A percentile compares a stretch with the other conserved stretches of the same genome.
Conservation (phyloP, 371 early-diverging fungal genomes). For the Mucor indicus region DNA sequence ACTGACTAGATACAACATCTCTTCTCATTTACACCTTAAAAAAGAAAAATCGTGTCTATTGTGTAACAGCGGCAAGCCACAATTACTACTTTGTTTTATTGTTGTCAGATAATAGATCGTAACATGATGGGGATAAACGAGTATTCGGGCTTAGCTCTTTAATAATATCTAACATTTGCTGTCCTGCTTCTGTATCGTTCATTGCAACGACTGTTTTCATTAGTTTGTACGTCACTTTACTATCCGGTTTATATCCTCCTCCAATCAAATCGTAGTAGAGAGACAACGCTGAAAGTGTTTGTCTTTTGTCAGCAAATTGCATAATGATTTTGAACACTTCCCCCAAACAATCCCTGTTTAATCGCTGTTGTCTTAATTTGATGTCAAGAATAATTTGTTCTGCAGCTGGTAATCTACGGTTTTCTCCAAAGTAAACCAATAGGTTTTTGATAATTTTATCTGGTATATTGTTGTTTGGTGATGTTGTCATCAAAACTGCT, state of each 20-base stretch:
- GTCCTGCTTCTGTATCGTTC: conserved; percentile 8
- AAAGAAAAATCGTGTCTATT: no score
- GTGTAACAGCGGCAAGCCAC: no score
- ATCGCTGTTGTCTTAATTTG: conserved; percentile 1
- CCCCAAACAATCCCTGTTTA: not conserved
- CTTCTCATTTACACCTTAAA: no score
- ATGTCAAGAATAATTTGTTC: conserved; percentile 24
- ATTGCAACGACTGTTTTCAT: not conserved
- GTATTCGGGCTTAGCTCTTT: not conserved
- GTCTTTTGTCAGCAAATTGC: conserved; percentile 2
- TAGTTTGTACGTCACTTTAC: not conserved
- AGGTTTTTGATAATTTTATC: not conserved
- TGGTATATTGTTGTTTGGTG: not conserved
- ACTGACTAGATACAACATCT: no score
- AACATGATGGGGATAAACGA: no score
- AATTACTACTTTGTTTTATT: not conserved
- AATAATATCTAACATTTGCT: conserved; percentile 8
- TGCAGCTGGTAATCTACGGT: conserved; percentile 4
- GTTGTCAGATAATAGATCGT: no score
- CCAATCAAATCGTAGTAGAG: conserved; percentile 15
- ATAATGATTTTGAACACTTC: conserved; percentile 4
- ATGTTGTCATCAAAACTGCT: conserved; percentile 10
- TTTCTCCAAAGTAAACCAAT: conserved; percentile 1
- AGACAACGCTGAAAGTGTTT: conserved; percentile 14
- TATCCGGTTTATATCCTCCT: conserved; percentile 8